These are phyloP conservation scores for Paracamarosporium sp. DNA, from an alignment of 2,329 filamentous ascomycete genomes.

Conservation along the genomic window DNA sequence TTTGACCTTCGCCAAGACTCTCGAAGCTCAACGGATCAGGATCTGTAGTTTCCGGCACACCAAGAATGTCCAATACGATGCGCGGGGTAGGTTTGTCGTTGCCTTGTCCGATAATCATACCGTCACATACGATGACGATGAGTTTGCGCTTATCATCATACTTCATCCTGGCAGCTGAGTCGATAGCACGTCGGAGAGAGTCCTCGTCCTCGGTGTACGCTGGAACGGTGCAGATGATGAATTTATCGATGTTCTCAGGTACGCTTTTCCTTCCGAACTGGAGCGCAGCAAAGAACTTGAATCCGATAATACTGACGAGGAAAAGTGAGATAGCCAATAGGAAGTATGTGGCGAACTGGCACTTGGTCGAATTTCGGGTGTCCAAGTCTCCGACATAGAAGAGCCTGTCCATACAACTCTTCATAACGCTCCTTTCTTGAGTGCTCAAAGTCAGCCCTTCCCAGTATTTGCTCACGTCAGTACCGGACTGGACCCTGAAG, in stretches of 20 bases:
- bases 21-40: slow-evolving; percentile 97
- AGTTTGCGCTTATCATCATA: slow-evolving; percentile 99
- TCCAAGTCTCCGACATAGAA: slow-evolving; percentile 95
- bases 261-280: slow-evolving; percentile 92
- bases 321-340: slow-evolving; percentile 84
- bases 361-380: slow-evolving; percentile 84
- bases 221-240: slow-evolving; percentile 96
- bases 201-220: slow-evolving; percentile 99
- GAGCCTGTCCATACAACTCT: slow-evolving; percentile 86
- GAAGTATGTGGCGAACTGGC: slow-evolving; percentile 88
- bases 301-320: slow-evolving; percentile 80
- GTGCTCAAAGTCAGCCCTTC: slow-evolving; percentile 68
- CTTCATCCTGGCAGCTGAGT: slow-evolving; percentile 91
- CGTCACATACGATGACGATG: slow-evolving; percentile 89
- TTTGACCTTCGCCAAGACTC: slow-evolving; percentile 90
- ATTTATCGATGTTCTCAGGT: slow-evolving; percentile 97
- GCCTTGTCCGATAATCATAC: slow-evolving; percentile 99
- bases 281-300: slow-evolving; percentile 96
- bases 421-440: slow-evolving; percentile 70
- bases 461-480: slow-evolving; percentile 86
- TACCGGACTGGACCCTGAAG: slow-evolving; percentile 77
- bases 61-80: slow-evolving; percentile 96
- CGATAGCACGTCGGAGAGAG: slow-evolving; percentile 92
- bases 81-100: slow-evolving; percentile 95
- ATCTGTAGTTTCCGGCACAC: slow-evolving; percentile 90